These are phyloP conservation scores for Stephania cephalantha DNA, from an alignment of 164 flowering plant species.

Conservation along the genomic window DNA sequence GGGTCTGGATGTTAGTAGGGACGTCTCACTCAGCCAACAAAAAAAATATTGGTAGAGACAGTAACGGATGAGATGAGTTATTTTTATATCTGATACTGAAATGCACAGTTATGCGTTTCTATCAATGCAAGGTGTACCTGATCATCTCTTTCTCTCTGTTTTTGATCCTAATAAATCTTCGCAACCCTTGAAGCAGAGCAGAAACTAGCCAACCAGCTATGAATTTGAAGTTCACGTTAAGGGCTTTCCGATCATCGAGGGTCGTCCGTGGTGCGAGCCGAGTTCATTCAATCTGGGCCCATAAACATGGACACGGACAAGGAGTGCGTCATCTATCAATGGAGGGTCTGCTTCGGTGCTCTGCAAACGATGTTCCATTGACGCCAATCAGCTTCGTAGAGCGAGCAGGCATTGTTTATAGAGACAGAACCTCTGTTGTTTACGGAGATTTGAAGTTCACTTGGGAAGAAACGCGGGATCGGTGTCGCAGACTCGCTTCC, in stretches of 20 bases:
- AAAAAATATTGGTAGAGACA: no score
- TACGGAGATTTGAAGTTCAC: conserved; percentile 32
- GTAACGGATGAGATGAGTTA: no score
- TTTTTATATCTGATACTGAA: no score
- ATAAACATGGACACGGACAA: conserved; percentile 3
- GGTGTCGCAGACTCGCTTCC: conserved; percentile 45
- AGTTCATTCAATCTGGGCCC: not conserved
- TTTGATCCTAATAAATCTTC: no score
- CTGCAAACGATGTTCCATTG: conserved; percentile 47
- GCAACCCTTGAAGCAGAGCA: no score
- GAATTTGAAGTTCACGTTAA: not conserved
- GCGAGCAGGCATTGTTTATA: conserved; percentile 39
- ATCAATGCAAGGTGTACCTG: no score
- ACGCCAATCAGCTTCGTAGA: conserved; percentile 52
- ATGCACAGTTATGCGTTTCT: no score
- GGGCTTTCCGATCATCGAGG: not conserved
- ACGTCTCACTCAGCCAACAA: no score
- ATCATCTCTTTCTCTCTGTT: no score
- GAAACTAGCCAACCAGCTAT: not conserved
- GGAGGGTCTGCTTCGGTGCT: conserved; percentile 31
- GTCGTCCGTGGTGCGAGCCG: not conserved
- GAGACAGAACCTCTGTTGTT: conserved; percentile 35
- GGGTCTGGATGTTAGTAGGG: no score
- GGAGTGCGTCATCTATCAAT: not conserved
- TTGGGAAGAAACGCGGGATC: conserved; percentile 35